Evolutionary conservation across 164 flowering plant genomes (phyloP), one percentile per base, ranked within the genome.

Genomic region (grape (Vitis vinifera)): DNA sequence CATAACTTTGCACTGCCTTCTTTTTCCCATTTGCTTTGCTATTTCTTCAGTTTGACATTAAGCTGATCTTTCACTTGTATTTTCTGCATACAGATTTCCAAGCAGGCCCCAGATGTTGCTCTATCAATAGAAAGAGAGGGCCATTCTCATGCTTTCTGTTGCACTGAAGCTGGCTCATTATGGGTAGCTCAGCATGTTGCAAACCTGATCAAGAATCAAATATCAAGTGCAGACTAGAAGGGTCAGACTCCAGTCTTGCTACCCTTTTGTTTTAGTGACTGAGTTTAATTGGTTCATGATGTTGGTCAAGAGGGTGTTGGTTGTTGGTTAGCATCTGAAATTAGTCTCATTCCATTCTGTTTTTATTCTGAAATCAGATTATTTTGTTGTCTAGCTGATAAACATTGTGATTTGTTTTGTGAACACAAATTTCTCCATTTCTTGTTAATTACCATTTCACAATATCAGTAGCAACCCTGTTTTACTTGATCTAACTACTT

Each of bases 141-240:
- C 49, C 93, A 84, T 60, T 76, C 86, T 27, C 99, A 92, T 81
- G 81, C 77, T 63, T 95, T 91, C 78, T 78, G 88, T 74, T 90
- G 96, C 82, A 81, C 90, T 4, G 88, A 85, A 74, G 91, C 88
- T 65, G 99, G 97, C 9, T 92, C 99, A 12, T 14, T 70, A 23
- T 92, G 98, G 97, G 97, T 86, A 71, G 98, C 99, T 69, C 77
- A 76, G 53, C 81, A 87, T 75, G 91, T 92, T 10, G 90, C 86
- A 16, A 73, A 58, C 73, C 74, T 87, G 82, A 83, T 92, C 73
- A 83, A 82, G 75, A 73, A 71, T 60, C 74, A 76, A 37, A 10
- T 69, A 10, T 52, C 63, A 62, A 71, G n/a, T 65, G 52, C 62
- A 62, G 62, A 64, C 59, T 50, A 57, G 52, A 62, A 30, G 66